Evolutionary conservation across 2,329 filamentous ascomycete species (phyloP).

Genomic region (Xylariaceae sp.): DNA sequence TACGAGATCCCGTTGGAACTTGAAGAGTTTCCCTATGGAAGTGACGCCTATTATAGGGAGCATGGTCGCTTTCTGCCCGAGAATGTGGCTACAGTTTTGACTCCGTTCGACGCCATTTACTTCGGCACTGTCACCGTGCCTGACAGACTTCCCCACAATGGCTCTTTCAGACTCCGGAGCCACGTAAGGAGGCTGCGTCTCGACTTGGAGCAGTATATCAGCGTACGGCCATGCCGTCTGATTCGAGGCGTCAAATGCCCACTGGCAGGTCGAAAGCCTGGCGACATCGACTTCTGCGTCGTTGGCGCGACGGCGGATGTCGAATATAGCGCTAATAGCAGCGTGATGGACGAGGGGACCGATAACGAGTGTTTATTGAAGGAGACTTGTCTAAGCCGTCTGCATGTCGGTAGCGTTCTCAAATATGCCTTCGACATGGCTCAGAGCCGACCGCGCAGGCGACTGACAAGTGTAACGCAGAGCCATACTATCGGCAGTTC

Average conservation of each 20-base stretch:
- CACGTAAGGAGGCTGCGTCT: slow-evolving; percentile 63
- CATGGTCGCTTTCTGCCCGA: slow-evolving; percentile 40
- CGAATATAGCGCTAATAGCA: slow-evolving; percentile 59
- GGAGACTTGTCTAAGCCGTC: slow-evolving; percentile 55
- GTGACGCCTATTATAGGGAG: slow-evolving; percentile 52
- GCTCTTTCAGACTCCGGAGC: slow-evolving; percentile 55
- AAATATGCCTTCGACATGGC: slow-evolving; percentile 58
- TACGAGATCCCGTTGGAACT: slow-evolving; percentile 53
- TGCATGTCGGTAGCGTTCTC: slow-evolving; percentile 53
- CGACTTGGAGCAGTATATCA: slow-evolving; percentile 63
- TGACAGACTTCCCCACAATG: slow-evolving; percentile 55
- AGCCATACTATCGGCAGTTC: slow-evolving; percentile 61
- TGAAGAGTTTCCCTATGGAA: slow-evolving; percentile 60
- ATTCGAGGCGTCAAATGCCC: slow-evolving; percentile 11
- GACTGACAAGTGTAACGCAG: slow-evolving; percentile 60
- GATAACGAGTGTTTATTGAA: slow-evolving; percentile 53
- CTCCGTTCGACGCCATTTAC: slow-evolving; percentile 59
- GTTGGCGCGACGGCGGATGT: slow-evolving; percentile 61
- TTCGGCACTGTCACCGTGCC: slow-evolving; percentile 61
- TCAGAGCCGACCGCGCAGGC: slow-evolving; percentile 47
- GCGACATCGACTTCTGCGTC: slow-evolving; percentile 61
- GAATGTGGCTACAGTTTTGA: slow-evolving; percentile 48
- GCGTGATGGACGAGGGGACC: slow-evolving; percentile 52
- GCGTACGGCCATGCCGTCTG: slow-evolving; percentile 55
- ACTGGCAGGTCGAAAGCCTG: slow-evolving; percentile 45